Conservation (phyloP, 2,329 filamentous ascomycete species). For the Trichoderma guizhouense region DNA sequence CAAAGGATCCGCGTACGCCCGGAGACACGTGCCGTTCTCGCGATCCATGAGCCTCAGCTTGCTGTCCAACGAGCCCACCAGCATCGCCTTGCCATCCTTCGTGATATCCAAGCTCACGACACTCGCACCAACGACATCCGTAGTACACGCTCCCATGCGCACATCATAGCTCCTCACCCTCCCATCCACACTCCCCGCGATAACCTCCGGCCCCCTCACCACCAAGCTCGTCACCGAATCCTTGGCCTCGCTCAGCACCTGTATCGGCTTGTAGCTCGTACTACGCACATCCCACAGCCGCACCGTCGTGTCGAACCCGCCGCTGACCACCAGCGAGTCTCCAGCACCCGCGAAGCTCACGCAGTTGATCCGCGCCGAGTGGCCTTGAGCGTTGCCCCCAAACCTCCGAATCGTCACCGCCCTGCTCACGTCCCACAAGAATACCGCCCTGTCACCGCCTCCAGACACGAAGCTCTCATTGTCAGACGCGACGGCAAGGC, state of each 20-base stretch:
- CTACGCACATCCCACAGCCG: slow-evolving; percentile 69
- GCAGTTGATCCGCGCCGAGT: slow-evolving; percentile 71
- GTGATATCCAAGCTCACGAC: slow-evolving; percentile 76
- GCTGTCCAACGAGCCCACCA: slow-evolving; percentile 74
- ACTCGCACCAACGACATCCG: slow-evolving; percentile 65
- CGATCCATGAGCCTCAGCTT: slow-evolving; percentile 79
- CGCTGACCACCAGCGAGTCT: slow-evolving; percentile 69
- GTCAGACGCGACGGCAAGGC: slow-evolving; percentile 67
- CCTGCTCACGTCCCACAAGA: slow-evolving; percentile 89
- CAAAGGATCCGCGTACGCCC: slow-evolving; percentile 60
- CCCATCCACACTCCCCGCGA: slow-evolving; percentile 81
- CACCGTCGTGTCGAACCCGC: slow-evolving; percentile 72
- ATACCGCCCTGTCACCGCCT: slow-evolving; percentile 86
- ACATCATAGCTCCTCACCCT: slow-evolving; percentile 79
- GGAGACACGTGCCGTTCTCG: slow-evolving; percentile 67
- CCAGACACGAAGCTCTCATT: slow-evolving; percentile 84
- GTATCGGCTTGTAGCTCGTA: slow-evolving; percentile 59
- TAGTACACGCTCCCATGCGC: slow-evolving; percentile 65
- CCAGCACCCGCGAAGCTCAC: slow-evolving; percentile 75
- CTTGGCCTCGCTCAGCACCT: slow-evolving; percentile 68
- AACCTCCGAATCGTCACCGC: slow-evolving; percentile 76
- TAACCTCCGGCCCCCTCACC: slow-evolving; percentile 54
- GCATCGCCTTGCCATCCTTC: slow-evolving; percentile 67
- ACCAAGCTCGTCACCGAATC: slow-evolving; percentile 60
- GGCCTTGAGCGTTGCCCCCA: slow-evolving; percentile 56